Conservation (phyloP, 2,329 filamentous ascomycete genomes). For the Trichoderma atrobrunneum region DNA sequence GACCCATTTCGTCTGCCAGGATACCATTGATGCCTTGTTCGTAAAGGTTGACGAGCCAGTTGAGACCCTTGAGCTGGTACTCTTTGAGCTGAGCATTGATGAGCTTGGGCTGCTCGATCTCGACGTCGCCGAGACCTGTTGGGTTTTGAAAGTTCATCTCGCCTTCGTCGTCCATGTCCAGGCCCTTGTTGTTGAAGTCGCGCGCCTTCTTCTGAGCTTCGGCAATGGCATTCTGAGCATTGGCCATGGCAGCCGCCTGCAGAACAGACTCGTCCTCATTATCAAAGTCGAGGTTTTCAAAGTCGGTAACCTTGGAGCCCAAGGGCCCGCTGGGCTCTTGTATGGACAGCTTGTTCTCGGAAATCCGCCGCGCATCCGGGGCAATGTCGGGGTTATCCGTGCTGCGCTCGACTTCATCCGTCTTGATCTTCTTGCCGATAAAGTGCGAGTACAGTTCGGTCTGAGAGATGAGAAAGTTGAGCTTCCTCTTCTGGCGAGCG, state of each 20-base stretch:
- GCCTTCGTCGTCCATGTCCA: constrained; percentile 79
- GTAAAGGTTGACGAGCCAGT: constrained; percentile 98
- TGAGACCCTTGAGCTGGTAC: constrained; percentile 98
- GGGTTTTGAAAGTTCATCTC: constrained; percentile 99
- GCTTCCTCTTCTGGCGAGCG: constrained; percentile 94
- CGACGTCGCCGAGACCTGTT: constrained; percentile 87
- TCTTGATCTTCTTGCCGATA: constrained; percentile 99
- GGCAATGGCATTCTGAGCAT: constrained; percentile 92
- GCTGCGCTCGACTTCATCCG: constrained; percentile 86
- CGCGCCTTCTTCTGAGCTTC: constrained; percentile 91
- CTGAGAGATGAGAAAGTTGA: constrained; percentile 98
- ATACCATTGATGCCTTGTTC: constrained; percentile 99
- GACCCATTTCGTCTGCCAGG: constrained; percentile 97
- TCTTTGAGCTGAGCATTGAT: constrained; percentile 94
- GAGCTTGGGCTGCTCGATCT: constrained; percentile 91
- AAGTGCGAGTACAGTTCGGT: constrained; percentile 99
- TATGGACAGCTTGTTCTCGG: constrained; percentile 47
- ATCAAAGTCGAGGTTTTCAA: constrained; percentile 93
- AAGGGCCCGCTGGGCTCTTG: constrained; percentile 53
- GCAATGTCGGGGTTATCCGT: constrained; percentile 76
- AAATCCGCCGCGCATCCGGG: constrained; percentile 44
- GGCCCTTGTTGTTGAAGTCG: constrained; percentile 78
- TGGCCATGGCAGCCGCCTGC: constrained; percentile 82
- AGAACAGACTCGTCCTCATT: constrained; percentile 85
- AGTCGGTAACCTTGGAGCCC: constrained; percentile 78